Evolutionary conservation across 371 early-diverging fungal genomes (phyloP).

Genomic region (Apophysomyces sp.): DNA sequence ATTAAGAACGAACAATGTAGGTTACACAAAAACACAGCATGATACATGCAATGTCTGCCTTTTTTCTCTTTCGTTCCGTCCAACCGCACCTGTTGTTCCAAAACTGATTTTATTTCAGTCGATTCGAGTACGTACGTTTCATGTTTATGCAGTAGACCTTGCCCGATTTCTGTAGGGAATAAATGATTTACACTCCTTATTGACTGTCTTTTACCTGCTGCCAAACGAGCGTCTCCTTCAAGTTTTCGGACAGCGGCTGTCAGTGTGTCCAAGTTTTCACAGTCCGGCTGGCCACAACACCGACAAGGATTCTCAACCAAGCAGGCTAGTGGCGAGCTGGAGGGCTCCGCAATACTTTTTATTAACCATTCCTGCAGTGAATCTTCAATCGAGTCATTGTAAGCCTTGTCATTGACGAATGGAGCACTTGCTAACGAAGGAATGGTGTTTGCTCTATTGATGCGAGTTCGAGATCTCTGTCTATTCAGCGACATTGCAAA

Average conservation of each 20-base stretch:
- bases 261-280: conserved; percentile 24
- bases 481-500: not conserved
- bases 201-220: conserved; percentile 31
- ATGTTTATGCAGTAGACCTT: conserved; percentile 37
- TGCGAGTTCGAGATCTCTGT: conserved; percentile 2
- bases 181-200: not conserved
- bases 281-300: conserved; percentile 29
- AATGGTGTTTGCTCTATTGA: not conserved
- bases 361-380: conserved; percentile 41
- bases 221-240: conserved; percentile 37
- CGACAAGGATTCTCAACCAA: conserved; percentile 21
- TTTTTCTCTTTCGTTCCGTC: conserved; percentile 1
- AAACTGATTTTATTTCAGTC: conserved; percentile 21
- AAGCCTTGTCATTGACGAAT: not conserved
- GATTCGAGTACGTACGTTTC: conserved; percentile 34
- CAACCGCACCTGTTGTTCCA: conserved; percentile 22
- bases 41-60: not conserved
- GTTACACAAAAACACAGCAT: conserved; percentile 20
- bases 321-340: conserved; percentile 11
- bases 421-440: not conserved
- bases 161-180: conserved; percentile 32
- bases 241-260: conserved; percentile 28
- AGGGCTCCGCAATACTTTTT: conserved; percentile 21
- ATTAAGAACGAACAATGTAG: not conserved
- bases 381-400: conserved; percentile 22